A percentile compares a stretch with the other conserved stretches of the same genome.
Conservation (phyloP, 2,329 filamentous ascomycete species). For the Fusarium decemcellulare region DNA sequence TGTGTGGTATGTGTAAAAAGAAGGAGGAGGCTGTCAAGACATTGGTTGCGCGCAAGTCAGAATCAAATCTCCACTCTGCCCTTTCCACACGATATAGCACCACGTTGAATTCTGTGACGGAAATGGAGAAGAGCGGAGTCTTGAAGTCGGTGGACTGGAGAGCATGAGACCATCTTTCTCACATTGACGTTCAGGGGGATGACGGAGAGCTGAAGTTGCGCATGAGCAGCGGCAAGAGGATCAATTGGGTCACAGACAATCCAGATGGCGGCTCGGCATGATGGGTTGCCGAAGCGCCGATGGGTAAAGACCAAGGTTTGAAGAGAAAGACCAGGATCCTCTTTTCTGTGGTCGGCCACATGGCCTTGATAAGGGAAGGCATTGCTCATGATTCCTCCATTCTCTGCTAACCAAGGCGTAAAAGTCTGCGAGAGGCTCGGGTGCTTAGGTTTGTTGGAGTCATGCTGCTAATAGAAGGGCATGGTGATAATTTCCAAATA, state of each 20-base stretch:
- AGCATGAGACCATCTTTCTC: not conserved
- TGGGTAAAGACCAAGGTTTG: not conserved
- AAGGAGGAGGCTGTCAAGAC: conserved; percentile 19
- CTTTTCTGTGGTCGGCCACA: not conserved
- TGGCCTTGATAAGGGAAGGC: no score
- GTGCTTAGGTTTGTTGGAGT: no score
- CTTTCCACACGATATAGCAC: conserved; percentile 25
- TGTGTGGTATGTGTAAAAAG: conserved; percentile 1
- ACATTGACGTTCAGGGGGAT: not conserved
- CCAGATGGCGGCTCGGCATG: not conserved
- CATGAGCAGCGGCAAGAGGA: not conserved
- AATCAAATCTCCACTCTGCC: conserved; percentile 51
- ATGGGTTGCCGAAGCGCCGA: conserved; percentile 23
- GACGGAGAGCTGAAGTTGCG: not conserved
- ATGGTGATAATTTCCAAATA: no score
- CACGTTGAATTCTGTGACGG: not conserved
- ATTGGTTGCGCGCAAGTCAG: conserved; percentile 43
- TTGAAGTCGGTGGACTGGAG: not conserved
- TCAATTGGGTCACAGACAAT: not conserved
- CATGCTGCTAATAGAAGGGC: no score
- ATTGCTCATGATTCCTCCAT: no score
- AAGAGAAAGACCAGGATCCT: conserved; percentile 1
- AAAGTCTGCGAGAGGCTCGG: no score
- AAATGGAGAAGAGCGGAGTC: not conserved
- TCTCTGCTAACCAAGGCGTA: no score